These are phyloP conservation scores for Solanum appendiculatum DNA, from an alignment of 257 asterid species.

Conservation along the genomic window DNA sequence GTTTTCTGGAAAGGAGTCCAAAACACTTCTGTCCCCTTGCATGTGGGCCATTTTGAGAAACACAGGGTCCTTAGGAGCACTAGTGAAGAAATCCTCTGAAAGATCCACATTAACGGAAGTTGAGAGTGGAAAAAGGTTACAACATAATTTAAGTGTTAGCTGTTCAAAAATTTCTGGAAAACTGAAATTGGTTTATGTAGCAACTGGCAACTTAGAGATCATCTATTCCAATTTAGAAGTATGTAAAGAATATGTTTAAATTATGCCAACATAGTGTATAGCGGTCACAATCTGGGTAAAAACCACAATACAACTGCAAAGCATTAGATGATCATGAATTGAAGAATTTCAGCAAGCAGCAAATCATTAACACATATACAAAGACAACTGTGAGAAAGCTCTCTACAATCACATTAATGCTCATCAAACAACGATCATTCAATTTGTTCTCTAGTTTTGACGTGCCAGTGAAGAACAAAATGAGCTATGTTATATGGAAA, in stretches of 20 bases:
- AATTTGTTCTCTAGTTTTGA: not conserved
- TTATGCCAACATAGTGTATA: not conserved
- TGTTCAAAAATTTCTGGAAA: not conserved
- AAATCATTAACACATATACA: not conserved
- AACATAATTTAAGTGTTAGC: not conserved
- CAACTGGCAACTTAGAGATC: not conserved
- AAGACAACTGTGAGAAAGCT: not conserved
- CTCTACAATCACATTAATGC: not conserved
- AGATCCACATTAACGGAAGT: not conserved
- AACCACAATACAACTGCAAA: not conserved
- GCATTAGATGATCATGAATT: not conserved
- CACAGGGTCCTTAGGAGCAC: not conserved
- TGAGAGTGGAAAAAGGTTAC: not conserved
- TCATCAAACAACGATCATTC: not conserved
- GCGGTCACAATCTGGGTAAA: not conserved
- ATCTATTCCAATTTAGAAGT: not conserved
- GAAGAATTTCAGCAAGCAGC: not conserved
- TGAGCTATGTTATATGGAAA: not conserved
- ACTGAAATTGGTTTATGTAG: not conserved
- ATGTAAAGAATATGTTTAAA: not conserved
- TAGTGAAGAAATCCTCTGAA: not conserved
- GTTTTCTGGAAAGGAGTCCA: slow-evolving; percentile 65
- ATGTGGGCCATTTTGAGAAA: slow-evolving; percentile 9
- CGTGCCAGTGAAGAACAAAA: not conserved
- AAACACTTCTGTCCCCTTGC: slow-evolving; percentile 64